A percentile compares a stretch with the other conserved stretches of the same genome.
These are phyloP conservation scores for Moesziomyces parantarcticus DNA, from an alignment of 1,284 basidiomycete genomes.

Conservation along the genomic window DNA sequence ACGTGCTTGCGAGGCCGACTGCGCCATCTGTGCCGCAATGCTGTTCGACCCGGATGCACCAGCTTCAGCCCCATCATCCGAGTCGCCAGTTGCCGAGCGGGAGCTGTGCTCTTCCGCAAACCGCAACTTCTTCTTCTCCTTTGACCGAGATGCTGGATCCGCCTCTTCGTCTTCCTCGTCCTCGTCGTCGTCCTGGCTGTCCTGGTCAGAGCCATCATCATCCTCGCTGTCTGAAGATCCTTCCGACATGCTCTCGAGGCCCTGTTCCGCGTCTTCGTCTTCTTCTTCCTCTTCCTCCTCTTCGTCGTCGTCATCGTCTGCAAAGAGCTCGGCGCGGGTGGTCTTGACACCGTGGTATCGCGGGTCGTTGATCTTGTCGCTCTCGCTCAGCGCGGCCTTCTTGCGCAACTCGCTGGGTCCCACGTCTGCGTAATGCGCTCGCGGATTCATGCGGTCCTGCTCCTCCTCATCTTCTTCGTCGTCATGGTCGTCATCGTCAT, in stretches of 20 bases:
- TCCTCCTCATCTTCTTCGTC: conserved; percentile 26
- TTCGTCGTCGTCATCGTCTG: conserved; percentile 26
- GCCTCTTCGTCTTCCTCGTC: conserved; percentile 14
- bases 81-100: neutral
- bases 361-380: conserved; percentile 36
- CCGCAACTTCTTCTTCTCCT: conserved; percentile 27
- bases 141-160: neutral
- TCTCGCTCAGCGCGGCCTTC: conserved; percentile 51
- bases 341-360: conserved; percentile 53
- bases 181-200: conserved; percentile 16
- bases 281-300: conserved; percentile 22
- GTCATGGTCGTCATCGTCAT: conserved; percentile 24
- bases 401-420: conserved; percentile 52
- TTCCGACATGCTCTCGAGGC: conserved; percentile 5
- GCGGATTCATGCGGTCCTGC: conserved; percentile 29
- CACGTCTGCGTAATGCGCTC: conserved; percentile 56
- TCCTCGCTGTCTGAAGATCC: conserved; percentile 12
- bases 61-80: conserved; percentile 5
- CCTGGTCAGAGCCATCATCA: conserved; percentile 20
- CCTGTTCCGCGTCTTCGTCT: conserved; percentile 10
- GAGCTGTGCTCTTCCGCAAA: conserved; percentile 21
- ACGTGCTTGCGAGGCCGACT: conserved; percentile 43
- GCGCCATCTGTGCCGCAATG: conserved; percentile 46
- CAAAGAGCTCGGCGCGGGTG: conserved; percentile 54
- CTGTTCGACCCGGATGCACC: conserved; percentile 22